Conservation (phyloP, 208 protist species). For the Phytomonas serpens region DNA sequence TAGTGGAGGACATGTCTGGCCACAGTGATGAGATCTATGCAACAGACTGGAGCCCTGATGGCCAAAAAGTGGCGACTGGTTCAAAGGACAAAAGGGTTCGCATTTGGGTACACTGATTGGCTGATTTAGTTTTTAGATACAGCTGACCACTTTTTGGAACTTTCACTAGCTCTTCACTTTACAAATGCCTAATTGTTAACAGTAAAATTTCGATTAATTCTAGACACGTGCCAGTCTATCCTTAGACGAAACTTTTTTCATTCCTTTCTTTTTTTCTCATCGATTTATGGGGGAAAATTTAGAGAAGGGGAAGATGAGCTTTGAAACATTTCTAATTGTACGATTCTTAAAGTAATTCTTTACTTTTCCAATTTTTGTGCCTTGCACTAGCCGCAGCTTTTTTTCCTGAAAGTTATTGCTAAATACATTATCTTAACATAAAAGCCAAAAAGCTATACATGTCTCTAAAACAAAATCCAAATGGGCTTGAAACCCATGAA, state of each 20-base stretch:
- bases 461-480: constrained; percentile 1
- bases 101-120: constrained; percentile 77
- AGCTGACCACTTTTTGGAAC: neutral
- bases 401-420: neutral
- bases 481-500: constrained; percentile 19
- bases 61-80: constrained; percentile 92
- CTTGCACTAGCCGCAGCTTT: neutral
- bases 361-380: neutral
- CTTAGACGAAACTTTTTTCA: neutral
- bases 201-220: constrained; percentile 9
- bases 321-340: neutral
- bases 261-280: constrained; percentile 11
- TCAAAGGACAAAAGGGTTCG: constrained; percentile 95
- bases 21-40: constrained; percentile 97
- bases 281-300: neutral
- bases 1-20: constrained; percentile 95
- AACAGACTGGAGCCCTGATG: constrained; percentile 97
- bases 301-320: neutral
- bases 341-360: neutral
- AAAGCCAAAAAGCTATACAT: constrained; percentile 6
- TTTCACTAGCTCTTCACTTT: neutral
- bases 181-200: constrained; percentile 2
- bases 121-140: neutral
- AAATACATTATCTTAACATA: neutral
- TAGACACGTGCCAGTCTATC: neutral